Conservation (phyloP, 495 filamentous ascomycete species). For the Cryomyces antarcticus region DNA sequence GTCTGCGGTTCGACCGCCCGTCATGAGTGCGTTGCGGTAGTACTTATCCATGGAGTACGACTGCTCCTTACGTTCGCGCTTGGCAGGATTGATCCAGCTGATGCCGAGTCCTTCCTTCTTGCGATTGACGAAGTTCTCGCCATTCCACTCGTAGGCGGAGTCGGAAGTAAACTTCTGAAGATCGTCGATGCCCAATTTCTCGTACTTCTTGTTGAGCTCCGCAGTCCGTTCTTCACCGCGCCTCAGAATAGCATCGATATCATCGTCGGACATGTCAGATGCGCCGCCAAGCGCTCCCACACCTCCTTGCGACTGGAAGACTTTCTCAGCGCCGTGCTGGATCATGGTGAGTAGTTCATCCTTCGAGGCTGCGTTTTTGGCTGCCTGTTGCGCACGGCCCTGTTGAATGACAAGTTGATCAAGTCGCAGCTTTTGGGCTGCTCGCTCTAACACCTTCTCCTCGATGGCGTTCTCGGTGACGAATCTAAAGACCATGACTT, state of each 20-base stretch:
- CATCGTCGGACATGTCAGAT: slow-evolving; percentile 54
- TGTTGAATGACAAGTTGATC: slow-evolving; percentile 99
- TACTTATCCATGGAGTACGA: slow-evolving; percentile 98
- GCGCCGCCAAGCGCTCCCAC: slow-evolving; percentile 33
- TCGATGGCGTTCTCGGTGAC: slow-evolving; percentile 97
- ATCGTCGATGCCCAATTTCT: slow-evolving; percentile 96
- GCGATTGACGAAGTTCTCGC: slow-evolving; percentile 70
- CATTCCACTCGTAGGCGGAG: slow-evolving; percentile 97
- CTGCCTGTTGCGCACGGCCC: slow-evolving; percentile 80
- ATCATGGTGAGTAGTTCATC: slow-evolving; percentile 96
- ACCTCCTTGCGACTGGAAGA: slow-evolving; percentile 53
- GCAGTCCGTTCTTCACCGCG: slow-evolving; percentile 80
- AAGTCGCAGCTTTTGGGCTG: slow-evolving; percentile 88
- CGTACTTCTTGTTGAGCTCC: slow-evolving; percentile 77
- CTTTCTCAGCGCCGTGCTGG: slow-evolving; percentile 88
- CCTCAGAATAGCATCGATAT: slow-evolving; percentile 71
- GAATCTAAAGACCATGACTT: slow-evolving; percentile 88
- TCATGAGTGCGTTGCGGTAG: slow-evolving; percentile 78
- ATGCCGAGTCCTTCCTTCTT: slow-evolving; percentile 80
- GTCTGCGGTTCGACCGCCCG: slow-evolving; percentile 66
- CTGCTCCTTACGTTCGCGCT: slow-evolving; percentile 95
- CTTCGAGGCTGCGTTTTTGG: slow-evolving; percentile 75
- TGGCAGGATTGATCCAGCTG: slow-evolving; percentile 96
- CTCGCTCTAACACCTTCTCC: slow-evolving; percentile 93
- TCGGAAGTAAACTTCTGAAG: slow-evolving; percentile 95